Conservation (phyloP, 805 yeast species). For the Starmerella apis region DNA sequence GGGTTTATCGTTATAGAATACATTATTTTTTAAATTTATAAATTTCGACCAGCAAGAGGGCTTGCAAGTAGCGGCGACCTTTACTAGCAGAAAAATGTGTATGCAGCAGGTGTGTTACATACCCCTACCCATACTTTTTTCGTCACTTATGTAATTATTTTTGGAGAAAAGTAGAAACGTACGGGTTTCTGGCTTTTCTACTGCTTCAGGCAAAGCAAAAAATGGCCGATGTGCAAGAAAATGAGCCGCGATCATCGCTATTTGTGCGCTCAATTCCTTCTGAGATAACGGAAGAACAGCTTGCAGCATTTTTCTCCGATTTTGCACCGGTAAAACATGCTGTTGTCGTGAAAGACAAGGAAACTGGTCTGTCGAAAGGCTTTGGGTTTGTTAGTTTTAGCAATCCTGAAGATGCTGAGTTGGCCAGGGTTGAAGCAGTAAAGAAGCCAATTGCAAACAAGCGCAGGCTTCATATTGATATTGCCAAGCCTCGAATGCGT, state of each 20-base stretch:
- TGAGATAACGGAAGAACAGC: constrained; percentile 68
- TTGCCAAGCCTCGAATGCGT: constrained; percentile 89
- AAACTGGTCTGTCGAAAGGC: constrained; percentile 67
- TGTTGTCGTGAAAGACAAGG: constrained; percentile 69
- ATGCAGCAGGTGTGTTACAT: background rate
- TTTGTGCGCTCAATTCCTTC: constrained; percentile 80
- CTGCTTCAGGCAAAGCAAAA: background rate
- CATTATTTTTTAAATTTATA: too few relatives aligned
- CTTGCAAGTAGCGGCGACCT: too few relatives aligned
- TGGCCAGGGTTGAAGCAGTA: constrained; percentile 60
- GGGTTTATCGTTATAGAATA: too few relatives aligned
- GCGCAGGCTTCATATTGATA: constrained; percentile 61
- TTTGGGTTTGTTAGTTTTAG: constrained; percentile 93
- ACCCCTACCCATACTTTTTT: background rate
- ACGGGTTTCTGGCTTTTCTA: background rate
- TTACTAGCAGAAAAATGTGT: too few relatives aligned
- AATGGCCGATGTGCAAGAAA: constrained; percentile 1
- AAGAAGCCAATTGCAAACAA: constrained; percentile 51
- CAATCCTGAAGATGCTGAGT: constrained; percentile 67
- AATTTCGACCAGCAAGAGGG: too few relatives aligned
- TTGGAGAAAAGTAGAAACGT: background rate
- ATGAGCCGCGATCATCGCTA: constrained; percentile 32
- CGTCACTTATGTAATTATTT: constrained; percentile 2
- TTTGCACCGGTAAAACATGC: constrained; percentile 95
- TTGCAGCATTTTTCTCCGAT: constrained; percentile 77